phyloP scores from a whole-genome alignment of 2,329 filamentous ascomycete species.

The Verticillium klebahnii region DNA sequence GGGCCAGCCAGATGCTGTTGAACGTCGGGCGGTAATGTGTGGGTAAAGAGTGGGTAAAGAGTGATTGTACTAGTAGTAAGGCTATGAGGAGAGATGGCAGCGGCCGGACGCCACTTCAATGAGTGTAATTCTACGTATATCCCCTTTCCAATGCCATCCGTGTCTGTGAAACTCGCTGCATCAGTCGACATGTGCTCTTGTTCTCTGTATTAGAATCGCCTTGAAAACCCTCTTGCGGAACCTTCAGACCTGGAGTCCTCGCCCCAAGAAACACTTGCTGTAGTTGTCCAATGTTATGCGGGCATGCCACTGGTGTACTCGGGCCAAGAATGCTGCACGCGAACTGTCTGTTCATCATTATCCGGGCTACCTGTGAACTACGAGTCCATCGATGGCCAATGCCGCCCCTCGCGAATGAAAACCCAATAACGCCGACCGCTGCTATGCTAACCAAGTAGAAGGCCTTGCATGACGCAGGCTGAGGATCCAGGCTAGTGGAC shows the following conservation, averaged over 20 bases:
- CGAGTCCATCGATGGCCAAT: not conserved
- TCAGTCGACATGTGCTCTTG: not conserved
- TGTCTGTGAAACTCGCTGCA: not conserved
- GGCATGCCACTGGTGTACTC: no score
- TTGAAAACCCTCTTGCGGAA: no score
- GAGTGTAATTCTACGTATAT: constrained; percentile 14
- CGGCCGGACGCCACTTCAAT: constrained; percentile 19
- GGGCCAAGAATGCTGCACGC: not conserved
- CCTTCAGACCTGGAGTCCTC: no score
- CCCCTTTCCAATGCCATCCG: not conserved
- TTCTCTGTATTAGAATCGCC: no score
- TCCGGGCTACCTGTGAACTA: not conserved
- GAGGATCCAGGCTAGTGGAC: constrained; percentile 4
- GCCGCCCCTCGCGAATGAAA: not conserved
- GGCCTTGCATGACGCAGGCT: not conserved
- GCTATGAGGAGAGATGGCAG: not conserved
- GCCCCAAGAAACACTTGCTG: no score
- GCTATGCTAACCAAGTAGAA: not conserved
- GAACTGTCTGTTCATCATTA: not conserved
- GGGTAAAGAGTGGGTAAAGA: not conserved
- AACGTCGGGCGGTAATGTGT: constrained; percentile 41
- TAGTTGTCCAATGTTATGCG: no score
- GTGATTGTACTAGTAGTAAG: constrained; percentile 9
- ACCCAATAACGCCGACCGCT: not conserved
- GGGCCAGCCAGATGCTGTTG: constrained; percentile 49